Conservation (phyloP, 305 asterid genomes). For the Coffea humblotiana region DNA sequence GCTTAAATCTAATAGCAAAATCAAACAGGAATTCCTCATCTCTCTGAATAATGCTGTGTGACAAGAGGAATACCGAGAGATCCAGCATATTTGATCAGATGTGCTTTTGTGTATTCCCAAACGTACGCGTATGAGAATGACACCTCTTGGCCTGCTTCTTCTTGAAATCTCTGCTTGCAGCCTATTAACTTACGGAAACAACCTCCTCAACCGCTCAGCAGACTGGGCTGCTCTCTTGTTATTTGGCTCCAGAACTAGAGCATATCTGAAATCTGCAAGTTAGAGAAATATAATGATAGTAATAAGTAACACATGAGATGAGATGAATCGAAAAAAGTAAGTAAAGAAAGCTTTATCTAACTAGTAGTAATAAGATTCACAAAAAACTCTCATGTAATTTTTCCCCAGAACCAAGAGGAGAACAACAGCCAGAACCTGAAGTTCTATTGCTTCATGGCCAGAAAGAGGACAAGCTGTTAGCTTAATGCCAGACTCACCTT, state of each 20-base stretch:
- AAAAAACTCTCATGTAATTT: not conserved
- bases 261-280: slow-evolving; percentile 73
- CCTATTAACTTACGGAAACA: slow-evolving; percentile 38
- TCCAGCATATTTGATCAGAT: not conserved
- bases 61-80: not conserved
- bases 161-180: slow-evolving; percentile 22
- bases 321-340: not conserved
- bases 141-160: not conserved
- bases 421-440: not conserved
- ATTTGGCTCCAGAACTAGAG: slow-evolving; percentile 92
- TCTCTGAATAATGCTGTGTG: not conserved
- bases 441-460: too few species aligned
- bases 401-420: not conserved
- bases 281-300: not conserved
- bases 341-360: not conserved
- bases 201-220: slow-evolving; percentile 58
- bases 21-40: not conserved
- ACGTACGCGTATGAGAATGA: not conserved
- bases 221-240: slow-evolving; percentile 87
- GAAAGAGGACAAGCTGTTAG: slow-evolving; percentile 5
- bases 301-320: not conserved
- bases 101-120: not conserved
- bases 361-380: not conserved
- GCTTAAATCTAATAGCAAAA: not conserved
- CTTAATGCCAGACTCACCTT: slow-evolving; percentile 47